phyloP scores from a whole-genome alignment of 768 basidiomycete species.

The Termitomyces sp. region DNA sequence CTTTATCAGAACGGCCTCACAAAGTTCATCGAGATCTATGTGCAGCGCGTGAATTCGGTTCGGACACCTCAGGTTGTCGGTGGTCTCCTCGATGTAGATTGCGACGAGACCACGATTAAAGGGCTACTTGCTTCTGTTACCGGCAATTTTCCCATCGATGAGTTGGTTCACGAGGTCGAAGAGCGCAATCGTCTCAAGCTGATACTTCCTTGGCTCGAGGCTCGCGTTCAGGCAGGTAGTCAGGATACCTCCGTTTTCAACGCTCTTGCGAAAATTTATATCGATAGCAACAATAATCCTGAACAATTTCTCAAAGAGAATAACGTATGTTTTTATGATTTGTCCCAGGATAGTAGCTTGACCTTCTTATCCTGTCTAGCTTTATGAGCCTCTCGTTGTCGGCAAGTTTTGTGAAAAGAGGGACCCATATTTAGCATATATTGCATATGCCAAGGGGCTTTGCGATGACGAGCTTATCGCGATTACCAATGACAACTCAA shows the following conservation, averaged over 20 bases:
- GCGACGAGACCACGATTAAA: slow-evolving; percentile 95
- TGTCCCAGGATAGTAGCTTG: not conserved
- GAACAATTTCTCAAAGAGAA: slow-evolving; percentile 98
- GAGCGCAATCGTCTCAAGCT: slow-evolving; percentile 93
- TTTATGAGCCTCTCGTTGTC: slow-evolving; percentile 95
- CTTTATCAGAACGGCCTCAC: slow-evolving; percentile 96
- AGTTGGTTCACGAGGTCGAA: slow-evolving; percentile 96
- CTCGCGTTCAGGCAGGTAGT: slow-evolving; percentile 87
- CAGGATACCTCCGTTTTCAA: slow-evolving; percentile 95
- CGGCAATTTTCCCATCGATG: slow-evolving; percentile 96
- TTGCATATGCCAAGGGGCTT: slow-evolving; percentile 98
- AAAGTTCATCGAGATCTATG: slow-evolving; percentile 99
- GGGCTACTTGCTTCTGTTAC: slow-evolving; percentile 89
- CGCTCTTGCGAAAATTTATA: slow-evolving; percentile 96
- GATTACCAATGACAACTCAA: slow-evolving; percentile 98
- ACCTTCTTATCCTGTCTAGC: slow-evolving; percentile 32
- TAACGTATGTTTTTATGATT: slow-evolving; percentile 55
- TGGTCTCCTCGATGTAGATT: slow-evolving; percentile 95
- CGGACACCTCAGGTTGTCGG: slow-evolving; percentile 97
- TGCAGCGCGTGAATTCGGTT: slow-evolving; percentile 95
- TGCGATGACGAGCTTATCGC: slow-evolving; percentile 96
- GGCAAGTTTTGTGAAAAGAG: slow-evolving; percentile 99
- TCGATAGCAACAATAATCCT: slow-evolving; percentile 98
- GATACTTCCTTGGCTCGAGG: slow-evolving; percentile 96
- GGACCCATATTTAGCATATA: slow-evolving; percentile 97